Evolutionary conservation across 805 yeast species (phyloP), one percentile per base, ranked within the genome.

Genomic region (Yamadazyma paraphyllophila): DNA sequence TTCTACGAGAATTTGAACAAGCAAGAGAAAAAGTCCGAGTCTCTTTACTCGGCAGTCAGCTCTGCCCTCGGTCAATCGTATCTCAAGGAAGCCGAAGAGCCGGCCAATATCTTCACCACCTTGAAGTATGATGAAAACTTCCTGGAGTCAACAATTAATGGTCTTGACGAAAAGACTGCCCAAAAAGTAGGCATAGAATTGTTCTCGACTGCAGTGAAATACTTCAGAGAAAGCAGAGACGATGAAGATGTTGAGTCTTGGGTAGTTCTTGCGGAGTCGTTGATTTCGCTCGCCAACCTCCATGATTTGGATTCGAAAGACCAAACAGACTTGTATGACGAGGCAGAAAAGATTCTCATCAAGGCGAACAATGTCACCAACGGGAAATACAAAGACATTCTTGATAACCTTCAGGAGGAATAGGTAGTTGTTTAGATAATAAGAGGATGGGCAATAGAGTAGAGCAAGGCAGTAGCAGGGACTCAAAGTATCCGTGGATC

Each of bases 231-330:
- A 44, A 84, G 90, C 0, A 79, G 83, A 60, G 81, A 81, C 41
- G 82, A 80, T 14, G 87, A 83, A 38, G 88, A 85, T 34, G 41
- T 36, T 6, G 39, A 42, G 15, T 73, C 85, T 4, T 85, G 92
- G 88, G 96, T 83, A 10, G 78, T 81, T 57, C 75, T 86, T 38
- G 96, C 97, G 1, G 98, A 92, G 63, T 91, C 96, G 1, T 71
- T 80, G 57, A 88, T 92, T 30, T 79, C 85, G 12, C 67, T 87
- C 53, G 97, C 91, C 12, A 91, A 90, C 55, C 61, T 90, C 41
- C 72, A 76, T 49, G 87, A 83, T 7, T 67, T 78, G 20, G 89
- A 84, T 24, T 73, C 84, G 42, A 66, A 69, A 29, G 85, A 83
- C 36, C 96, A 89, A 66, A 87, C 84, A 48, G 56, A 71, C 4